phyloP scores from a whole-genome alignment of 768 basidiomycete genomes.

The Chalciporus piperatus region DNA sequence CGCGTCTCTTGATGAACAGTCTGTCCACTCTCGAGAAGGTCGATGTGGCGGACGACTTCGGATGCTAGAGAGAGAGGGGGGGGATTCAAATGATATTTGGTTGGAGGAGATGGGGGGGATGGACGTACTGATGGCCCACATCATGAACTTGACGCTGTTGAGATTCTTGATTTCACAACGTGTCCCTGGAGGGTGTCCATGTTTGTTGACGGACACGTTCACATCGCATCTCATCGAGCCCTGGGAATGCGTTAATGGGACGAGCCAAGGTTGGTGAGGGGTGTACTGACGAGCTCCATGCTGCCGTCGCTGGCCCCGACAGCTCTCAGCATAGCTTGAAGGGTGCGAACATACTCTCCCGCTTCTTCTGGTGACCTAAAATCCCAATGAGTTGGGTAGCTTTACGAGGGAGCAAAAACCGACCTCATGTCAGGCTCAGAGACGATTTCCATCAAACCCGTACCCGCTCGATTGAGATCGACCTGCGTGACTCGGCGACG shows the following conservation, averaged over 20 bases:
- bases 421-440: conserved; percentile 87
- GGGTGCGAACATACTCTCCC: conserved; percentile 75
- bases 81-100: background rate
- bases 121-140: conserved; percentile 74
- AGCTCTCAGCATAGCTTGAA: conserved; percentile 79
- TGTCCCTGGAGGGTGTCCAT: conserved; percentile 63
- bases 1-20: conserved; percentile 82
- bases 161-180: conserved; percentile 97
- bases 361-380: conserved; percentile 82
- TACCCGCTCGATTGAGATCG: conserved; percentile 90
- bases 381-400: too few relatives aligned
- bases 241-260: conserved; percentile 38
- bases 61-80: too few relatives aligned
- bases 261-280: background rate
- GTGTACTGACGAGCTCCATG: conserved; percentile 83
- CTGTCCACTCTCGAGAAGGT: conserved; percentile 42
- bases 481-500: conserved; percentile 55
- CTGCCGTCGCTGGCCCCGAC: conserved; percentile 91
- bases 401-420: background rate
- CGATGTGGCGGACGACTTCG: conserved; percentile 80
- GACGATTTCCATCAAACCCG: conserved; percentile 92
- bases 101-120: background rate
- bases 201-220: conserved; percentile 84
- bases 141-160: conserved; percentile 85
- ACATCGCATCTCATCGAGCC: conserved; percentile 95